Evolutionary conservation across 2,329 filamentous ascomycete species (phyloP), one percentile per base, ranked within the genome.

Genomic region (Knoxdaviesia capensis): DNA sequence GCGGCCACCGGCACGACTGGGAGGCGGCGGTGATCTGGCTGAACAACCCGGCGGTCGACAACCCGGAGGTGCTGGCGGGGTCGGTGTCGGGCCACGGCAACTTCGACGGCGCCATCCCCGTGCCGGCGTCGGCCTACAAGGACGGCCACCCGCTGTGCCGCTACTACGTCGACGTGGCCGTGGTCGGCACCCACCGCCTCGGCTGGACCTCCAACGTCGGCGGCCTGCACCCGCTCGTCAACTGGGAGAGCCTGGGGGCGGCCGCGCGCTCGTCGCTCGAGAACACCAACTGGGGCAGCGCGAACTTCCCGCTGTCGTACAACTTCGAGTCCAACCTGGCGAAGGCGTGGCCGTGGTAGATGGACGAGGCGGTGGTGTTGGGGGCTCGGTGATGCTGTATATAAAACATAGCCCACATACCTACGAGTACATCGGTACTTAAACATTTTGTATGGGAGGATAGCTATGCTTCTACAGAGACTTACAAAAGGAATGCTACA

Each of bases 201-300:
- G 50, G 53, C 33, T 54, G 62, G 32, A 63, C 60, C 5, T 49
- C 42, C 9, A 54, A 50, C 1, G 48, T 52, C 9, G 63, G 61
- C 9, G 55, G 56, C 3, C 50, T 51, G n/a, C 59, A 62, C 47
- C 57, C 57, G 1, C 46, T 67, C 34, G 53, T 63, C 40, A 58
- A 60, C 6, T 66, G 63, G 63, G 63, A 66, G 47, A 51, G 46
- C n/a, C 50, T 66, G 45, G 49, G 59, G 2, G 41, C 50, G 2
- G 54, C 49, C 7, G 55, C 58, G 6, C 51, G 54, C 39, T 53
- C 48, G 9, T 62, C 59, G 0, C 51, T 66, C 4, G 45, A 49
- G 34, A 53, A 54, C 31, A 52, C 58, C 5, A 54, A 63, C 46
- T 66, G 64, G 49, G 62, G 62, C 2, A 41, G 33, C 31, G 63